Evolutionary conservation across 2,329 filamentous ascomycete species (phyloP).

Genomic region (Aspergillus sp.): DNA sequence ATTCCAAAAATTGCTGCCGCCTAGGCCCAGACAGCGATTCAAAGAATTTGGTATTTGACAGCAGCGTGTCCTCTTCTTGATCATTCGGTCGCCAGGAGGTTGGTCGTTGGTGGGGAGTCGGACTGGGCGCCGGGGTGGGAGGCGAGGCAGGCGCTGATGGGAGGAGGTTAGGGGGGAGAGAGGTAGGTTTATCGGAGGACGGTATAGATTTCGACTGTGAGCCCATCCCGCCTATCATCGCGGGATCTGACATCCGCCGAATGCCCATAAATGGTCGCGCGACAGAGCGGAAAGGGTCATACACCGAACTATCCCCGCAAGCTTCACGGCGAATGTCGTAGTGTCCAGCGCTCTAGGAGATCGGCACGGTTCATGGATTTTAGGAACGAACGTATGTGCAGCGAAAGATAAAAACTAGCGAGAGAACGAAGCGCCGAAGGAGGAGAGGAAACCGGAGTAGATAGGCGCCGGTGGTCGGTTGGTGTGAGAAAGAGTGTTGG

Average conservation of each 20-base stretch:
- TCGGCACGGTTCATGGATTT: slow-evolving; percentile 19
- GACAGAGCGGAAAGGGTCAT: slow-evolving; percentile 16
- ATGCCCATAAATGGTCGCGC: slow-evolving; percentile 25
- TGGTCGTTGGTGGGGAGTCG: slow-evolving; percentile 62
- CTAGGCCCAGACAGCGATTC: slow-evolving; percentile 72
- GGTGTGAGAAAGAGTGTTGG: background rate
- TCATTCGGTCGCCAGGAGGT: slow-evolving; percentile 48
- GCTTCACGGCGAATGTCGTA: slow-evolving; percentile 15
- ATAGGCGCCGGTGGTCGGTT: background rate
- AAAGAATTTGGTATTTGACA: slow-evolving; percentile 78
- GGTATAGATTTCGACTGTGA: slow-evolving; percentile 44
- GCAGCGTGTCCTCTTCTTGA: slow-evolving; percentile 77
- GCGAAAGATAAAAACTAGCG: background rate
- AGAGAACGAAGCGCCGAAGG: background rate
- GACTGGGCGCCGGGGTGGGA: slow-evolving; percentile 66
- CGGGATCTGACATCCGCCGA: slow-evolving; percentile 26
- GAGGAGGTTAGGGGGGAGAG: slow-evolving; percentile 60
- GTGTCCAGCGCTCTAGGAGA: slow-evolving; percentile 7
- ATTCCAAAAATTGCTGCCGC: slow-evolving; percentile 77
- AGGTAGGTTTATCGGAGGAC: slow-evolving; percentile 52
- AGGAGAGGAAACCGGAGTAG: background rate
- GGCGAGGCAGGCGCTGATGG: slow-evolving; percentile 66
- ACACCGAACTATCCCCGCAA: slow-evolving; percentile 16
- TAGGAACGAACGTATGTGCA: background rate
- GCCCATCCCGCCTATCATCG: slow-evolving; percentile 31